Conservation (phyloP, 2,329 filamentous ascomycete genomes). For the Talaromyces sp. region DNA sequence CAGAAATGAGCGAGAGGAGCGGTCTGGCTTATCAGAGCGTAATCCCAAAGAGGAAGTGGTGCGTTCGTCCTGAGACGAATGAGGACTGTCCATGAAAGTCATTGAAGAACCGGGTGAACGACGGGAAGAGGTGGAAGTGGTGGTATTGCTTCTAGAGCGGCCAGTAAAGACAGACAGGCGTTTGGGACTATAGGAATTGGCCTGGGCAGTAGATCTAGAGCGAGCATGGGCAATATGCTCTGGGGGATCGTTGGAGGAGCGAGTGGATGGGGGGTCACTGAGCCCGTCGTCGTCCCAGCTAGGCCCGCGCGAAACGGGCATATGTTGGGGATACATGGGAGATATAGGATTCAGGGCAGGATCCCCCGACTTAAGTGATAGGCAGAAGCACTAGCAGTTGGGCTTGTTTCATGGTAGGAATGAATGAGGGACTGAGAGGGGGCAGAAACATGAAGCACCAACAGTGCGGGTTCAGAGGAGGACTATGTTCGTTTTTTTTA, state of each 20-base stretch:
- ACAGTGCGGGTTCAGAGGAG: neutral
- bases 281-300: slow-evolving; percentile 27
- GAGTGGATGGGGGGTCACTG: slow-evolving; percentile 33
- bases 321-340: slow-evolving; percentile 7
- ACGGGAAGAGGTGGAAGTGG: slow-evolving; percentile 54
- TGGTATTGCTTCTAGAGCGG: slow-evolving; percentile 49
- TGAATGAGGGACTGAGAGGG: neutral
- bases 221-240: slow-evolving; percentile 39
- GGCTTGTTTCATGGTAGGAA: slow-evolving; percentile 22
- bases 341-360: neutral
- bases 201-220: slow-evolving; percentile 36
- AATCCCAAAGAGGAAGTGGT: slow-evolving; percentile 29
- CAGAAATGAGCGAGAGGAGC: slow-evolving; percentile 44
- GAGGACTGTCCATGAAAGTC: slow-evolving; percentile 38
- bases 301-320: slow-evolving; percentile 4
- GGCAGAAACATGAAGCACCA: slow-evolving; percentile 1
- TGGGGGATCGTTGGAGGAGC: slow-evolving; percentile 36
- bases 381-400: slow-evolving; percentile 11
- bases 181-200: slow-evolving; percentile 40
- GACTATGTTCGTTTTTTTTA: neutral
- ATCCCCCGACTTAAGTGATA: slow-evolving; percentile 12
- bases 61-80: slow-evolving; percentile 38
- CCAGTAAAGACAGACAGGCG: slow-evolving; percentile 44
- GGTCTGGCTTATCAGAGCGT: slow-evolving; percentile 39
- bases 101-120: slow-evolving; percentile 51